Conservation (phyloP, 1,284 basidiomycete species). For the Irpex rosettiformis region DNA sequence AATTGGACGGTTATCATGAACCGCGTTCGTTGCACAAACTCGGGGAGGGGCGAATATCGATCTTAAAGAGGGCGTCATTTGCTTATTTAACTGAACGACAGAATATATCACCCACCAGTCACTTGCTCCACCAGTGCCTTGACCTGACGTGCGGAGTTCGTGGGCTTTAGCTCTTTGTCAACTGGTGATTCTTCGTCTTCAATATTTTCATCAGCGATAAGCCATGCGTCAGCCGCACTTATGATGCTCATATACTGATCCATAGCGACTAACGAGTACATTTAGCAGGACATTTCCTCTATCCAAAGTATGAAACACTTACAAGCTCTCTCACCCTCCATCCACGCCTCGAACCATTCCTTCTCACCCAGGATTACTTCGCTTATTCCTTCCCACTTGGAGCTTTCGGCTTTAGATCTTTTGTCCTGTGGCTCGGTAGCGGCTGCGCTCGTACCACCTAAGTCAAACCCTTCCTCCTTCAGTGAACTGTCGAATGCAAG, state of each 20-base stretch:
- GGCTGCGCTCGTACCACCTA: constrained; percentile 45
- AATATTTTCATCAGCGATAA: constrained; percentile 68
- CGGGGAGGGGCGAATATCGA: constrained; percentile 86
- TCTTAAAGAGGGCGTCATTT: constrained; percentile 41
- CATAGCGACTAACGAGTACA: constrained; percentile 58
- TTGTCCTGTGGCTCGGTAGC: constrained; percentile 23
- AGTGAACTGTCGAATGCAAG: constrained; percentile 85
- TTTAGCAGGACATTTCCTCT: too few species aligned
- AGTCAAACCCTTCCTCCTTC: constrained; percentile 69
- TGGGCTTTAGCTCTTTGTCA: constrained; percentile 55
- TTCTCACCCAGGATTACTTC: constrained; percentile 79
- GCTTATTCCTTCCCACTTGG: constrained; percentile 72
- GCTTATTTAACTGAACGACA: neutral
- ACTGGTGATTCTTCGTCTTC: constrained; percentile 36
- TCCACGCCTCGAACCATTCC: constrained; percentile 90
- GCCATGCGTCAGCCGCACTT: constrained; percentile 82
- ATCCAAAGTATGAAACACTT: constrained; percentile 29
- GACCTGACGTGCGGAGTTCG: constrained; percentile 77
- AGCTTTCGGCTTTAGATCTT: constrained; percentile 11
- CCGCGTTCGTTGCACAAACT: constrained; percentile 70
- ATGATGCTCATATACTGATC: constrained; percentile 83
- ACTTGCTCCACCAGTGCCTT: constrained; percentile 86
- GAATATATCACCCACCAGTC: constrained; percentile 52
- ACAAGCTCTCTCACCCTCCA: constrained; percentile 86
- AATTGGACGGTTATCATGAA: constrained; percentile 87